Evolutionary conservation across 495 filamentous ascomycete species (phyloP).

Genomic region (Aspergillus avenaceus): DNA sequence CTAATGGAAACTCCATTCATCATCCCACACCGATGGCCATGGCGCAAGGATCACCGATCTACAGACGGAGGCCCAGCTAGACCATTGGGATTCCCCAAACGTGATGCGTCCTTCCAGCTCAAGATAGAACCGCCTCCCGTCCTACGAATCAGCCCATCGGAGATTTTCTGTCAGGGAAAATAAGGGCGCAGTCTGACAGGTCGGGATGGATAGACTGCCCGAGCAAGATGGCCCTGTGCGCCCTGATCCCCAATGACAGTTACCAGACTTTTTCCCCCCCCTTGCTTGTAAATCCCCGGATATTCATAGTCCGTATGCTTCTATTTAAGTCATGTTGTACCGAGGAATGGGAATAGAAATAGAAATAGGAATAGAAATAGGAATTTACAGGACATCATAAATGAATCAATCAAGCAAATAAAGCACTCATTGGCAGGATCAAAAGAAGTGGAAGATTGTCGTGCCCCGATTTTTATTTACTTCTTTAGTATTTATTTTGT

Average conservation of each 20-base stretch:
- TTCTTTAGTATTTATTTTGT: too few relatives aligned
- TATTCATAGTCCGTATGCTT: too few relatives aligned
- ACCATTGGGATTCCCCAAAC: neutral
- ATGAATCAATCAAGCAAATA: too few relatives aligned
- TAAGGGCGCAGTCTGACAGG: neutral
- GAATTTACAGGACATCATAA: too few relatives aligned
- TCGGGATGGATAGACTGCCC: neutral
- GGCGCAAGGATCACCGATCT: neutral
- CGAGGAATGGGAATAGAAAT: neutral
- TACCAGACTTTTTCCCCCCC: too few relatives aligned
- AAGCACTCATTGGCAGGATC: neutral
- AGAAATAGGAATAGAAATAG: neutral
- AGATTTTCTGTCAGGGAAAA: neutral
- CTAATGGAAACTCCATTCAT: neutral
- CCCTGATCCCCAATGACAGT: too few relatives aligned
- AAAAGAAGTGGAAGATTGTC: neutral
- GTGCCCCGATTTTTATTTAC: too few relatives aligned
- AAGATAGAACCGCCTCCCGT: neutral
- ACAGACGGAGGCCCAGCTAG: neutral
- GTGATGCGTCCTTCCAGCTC: neutral
- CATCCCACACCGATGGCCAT: too few relatives aligned
- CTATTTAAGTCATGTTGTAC: neutral
- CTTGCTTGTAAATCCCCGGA: too few relatives aligned
- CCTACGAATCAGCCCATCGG: neutral
- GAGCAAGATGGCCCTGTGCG: too few relatives aligned